Base-by-base conservation (phyloP, 257 asterid genomes). In the Buddleja alternifolia region DNA sequence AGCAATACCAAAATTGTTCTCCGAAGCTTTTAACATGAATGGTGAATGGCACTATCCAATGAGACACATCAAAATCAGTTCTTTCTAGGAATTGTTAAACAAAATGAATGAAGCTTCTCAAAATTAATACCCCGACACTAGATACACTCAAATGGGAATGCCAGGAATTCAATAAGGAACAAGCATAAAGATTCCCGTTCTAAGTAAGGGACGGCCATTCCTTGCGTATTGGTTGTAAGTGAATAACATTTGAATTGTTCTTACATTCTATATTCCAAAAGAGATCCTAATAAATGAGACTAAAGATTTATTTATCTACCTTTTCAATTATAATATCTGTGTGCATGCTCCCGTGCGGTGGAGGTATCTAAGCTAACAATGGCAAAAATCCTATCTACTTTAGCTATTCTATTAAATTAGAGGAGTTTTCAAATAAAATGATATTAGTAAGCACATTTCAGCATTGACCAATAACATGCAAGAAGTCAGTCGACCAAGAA, bases 381-480 rank as follows among this genome's bases (percentile, higher is more conserved):
- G n/a, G n/a, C n/a, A n/a, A n/a, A 29, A 29, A 1, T 29, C 5
- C 34, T 5, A 29, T 29, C 34, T 29, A 2, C 34, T n/a, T n/a
- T 29, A 29, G 34, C 34, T 29, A 29, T 29, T 29, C n/a, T n/a
- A n/a, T n/a, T n/a, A 63, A 34, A 17, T 11, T 10, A 32, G 17
- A 47, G 7, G 20, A 3, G n/a, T n/a, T n/a, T n/a, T 50, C 21
- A 0, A 4, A 34, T 19, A 12, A 65, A 3, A 3, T 1, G 7
- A 10, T n/a, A 29, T 61, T 37, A 39, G 62, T 37, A 7, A 60
- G 34, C 63, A 50, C 44, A 36, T 42, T 44, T 36, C 48, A 24
- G 48, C 17, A 44, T 19, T 41, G 55, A 63, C 48, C 40, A 17
- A 66, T 11, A 50, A 64, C 19, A 34, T 34, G 46, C 34, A 46